Evolutionary conservation across 257 asterid species (phyloP), one percentile per base, ranked within the genome.

Genomic region (Penstemon davidsonii): DNA sequence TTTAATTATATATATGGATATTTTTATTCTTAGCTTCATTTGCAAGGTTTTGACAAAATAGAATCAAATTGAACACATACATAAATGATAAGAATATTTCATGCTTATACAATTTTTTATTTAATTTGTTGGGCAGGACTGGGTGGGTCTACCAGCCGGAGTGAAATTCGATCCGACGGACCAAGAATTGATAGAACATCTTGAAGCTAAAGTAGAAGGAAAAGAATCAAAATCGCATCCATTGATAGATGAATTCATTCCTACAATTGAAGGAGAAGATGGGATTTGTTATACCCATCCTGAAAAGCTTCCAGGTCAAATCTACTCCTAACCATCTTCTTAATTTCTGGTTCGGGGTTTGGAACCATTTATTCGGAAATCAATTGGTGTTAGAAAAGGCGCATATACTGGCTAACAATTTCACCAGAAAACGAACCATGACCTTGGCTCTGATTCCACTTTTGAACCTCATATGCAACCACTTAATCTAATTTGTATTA

Each of bases 171-270:
- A 25, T 25, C 33, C 33, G 33, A 25, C 33, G 33, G 33, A 25
- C 33, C 33, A 25, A 1, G 33, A 25, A 25, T 25, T 25, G 33
- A 25, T 25, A 25, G 33, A 25, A 25, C 33, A 25, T 25, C 33
- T 25, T 25, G 33, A 25, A 74, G 99, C 98, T 0, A 87, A 94
- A 70, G 96, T 91, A 0, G 84, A 83, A 69, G 90, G 86, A n/a
- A 82, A 82, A 57, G 93, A 87, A 65, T 78, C 93, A 12, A 91
- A 91, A 81, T 89, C 99, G 4, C 99, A 94, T 80, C 99, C 98
- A 11, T 82, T 94, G 88, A 94, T 94, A 36, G 91, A 85, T 70
- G 91, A 85, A 68, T 85, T 85, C 56, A 85, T 85, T 47, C 84
- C 91, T 53, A 85, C 91, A 46, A 85, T 85, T 75, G 87, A 85